phyloP scores from a whole-genome alignment of 148 eudicot species.

The Rhododendron simsii region DNA sequence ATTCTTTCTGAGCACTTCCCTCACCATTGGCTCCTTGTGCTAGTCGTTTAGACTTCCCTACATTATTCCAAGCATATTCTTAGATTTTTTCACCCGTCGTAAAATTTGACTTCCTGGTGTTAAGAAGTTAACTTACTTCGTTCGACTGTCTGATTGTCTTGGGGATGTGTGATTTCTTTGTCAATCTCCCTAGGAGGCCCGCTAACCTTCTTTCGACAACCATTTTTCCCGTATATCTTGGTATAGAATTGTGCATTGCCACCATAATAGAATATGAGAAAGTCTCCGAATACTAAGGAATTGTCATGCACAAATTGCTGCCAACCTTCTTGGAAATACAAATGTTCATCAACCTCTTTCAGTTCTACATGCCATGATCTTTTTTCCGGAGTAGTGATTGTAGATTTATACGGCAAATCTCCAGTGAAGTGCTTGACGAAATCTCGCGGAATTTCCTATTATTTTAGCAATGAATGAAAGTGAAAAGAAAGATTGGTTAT shows the following conservation, averaged over 20 bases:
- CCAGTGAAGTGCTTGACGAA: conserved; percentile 7
- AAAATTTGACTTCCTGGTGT: background rate
- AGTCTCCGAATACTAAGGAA: conserved; percentile 14
- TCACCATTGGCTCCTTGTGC: background rate
- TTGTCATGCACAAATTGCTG: conserved; percentile 12
- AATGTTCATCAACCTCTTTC: background rate
- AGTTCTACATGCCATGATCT: conserved; percentile 13
- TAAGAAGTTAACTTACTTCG: background rate
- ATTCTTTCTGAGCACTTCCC: background rate
- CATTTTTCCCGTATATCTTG: conserved; percentile 10
- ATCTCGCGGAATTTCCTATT: conserved; percentile 8
- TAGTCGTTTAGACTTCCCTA: conserved; percentile 1
- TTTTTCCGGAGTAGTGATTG: background rate
- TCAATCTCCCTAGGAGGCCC: background rate
- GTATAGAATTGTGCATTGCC: conserved; percentile 9
- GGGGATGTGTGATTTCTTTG: background rate
- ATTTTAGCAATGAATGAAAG: background rate
- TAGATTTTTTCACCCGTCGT: too few relatives aligned
- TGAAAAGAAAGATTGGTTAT: background rate
- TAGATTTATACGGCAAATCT: conserved; percentile 11
- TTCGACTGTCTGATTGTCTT: background rate
- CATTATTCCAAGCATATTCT: background rate
- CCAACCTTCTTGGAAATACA: conserved; percentile 17
- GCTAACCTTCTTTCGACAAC: conserved; percentile 4
- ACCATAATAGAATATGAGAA: conserved; percentile 13